Evolutionary conservation across 495 filamentous ascomycete species (phyloP).

Genomic region (Talaromyces trachyspermus): DNA sequence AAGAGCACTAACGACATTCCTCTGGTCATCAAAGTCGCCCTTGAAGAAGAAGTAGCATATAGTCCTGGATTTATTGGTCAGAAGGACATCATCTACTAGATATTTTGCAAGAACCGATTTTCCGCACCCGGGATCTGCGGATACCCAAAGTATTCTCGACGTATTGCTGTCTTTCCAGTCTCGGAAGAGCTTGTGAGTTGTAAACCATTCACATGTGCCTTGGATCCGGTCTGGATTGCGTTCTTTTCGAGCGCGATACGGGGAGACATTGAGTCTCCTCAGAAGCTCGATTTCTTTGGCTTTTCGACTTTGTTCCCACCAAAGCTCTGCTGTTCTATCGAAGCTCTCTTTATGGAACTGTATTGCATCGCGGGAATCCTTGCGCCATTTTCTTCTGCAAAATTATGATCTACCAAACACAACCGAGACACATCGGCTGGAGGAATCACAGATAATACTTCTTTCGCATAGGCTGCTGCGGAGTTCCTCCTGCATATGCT

Average conservation of each 20-base stretch:
- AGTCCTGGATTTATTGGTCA: conserved; percentile 12
- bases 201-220: conserved; percentile 34
- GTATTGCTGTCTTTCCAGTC: conserved; percentile 19
- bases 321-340: too few relatives aligned
- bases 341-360: too few relatives aligned
- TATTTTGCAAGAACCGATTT: conserved; percentile 32
- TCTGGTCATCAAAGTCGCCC: conserved; percentile 21
- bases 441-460: conserved; percentile 14
- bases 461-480: conserved; percentile 22
- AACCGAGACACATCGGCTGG: neutral
- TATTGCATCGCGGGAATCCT: too few relatives aligned
- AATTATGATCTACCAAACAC: too few relatives aligned
- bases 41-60: conserved; percentile 31
- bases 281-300: too few relatives aligned
- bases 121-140: conserved; percentile 33
- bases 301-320: too few relatives aligned
- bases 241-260: too few relatives aligned
- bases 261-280: too few relatives aligned
- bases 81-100: conserved; percentile 22
- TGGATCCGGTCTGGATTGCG: neutral
- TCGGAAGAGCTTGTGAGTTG: conserved; percentile 18
- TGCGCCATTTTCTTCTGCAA: too few relatives aligned
- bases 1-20: conserved; percentile 17
- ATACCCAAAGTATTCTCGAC: conserved; percentile 31
- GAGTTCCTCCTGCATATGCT: conserved; percentile 20